Percentiles rank a stretch among this genome's conserved stretches.
phyloP scores from a whole-genome alignment of 1,139 yeast genomes.

The Yamadazyma membranifaciens region DNA sequence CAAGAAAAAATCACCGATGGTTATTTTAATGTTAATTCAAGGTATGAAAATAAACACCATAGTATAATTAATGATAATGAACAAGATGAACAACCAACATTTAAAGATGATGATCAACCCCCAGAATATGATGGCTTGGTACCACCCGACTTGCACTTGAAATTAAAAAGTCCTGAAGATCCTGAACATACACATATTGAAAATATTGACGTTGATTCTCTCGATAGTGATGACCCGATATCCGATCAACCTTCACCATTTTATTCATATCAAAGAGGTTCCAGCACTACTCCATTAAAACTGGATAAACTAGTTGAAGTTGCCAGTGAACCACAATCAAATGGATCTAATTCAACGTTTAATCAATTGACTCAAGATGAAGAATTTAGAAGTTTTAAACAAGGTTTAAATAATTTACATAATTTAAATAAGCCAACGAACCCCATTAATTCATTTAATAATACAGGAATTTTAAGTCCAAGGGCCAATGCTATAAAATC shows the following conservation, averaged over 20 bases:
- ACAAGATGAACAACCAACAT: not conserved
- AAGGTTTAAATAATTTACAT: slow-evolving; percentile 1
- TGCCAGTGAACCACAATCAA: not conserved
- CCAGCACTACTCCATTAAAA: not conserved
- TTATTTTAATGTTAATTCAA: slow-evolving; percentile 17
- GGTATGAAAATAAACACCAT: slow-evolving; percentile 13
- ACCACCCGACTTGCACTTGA: slow-evolving; percentile 2
- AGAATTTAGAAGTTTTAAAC: slow-evolving; percentile 2
- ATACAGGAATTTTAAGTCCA: slow-evolving; percentile 22
- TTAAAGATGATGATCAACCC: not conserved
- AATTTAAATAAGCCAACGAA: slow-evolving; percentile 8
- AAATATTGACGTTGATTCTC: slow-evolving; percentile 6
- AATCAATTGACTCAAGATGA: not conserved
- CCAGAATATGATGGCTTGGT: not conserved
- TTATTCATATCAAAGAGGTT: slow-evolving; percentile 7
- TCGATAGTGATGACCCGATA: slow-evolving; percentile 11
- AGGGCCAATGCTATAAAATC: slow-evolving; percentile 46
- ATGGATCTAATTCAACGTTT: slow-evolving; percentile 1
- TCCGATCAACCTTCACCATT: slow-evolving; percentile 20
- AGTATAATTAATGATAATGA: slow-evolving; percentile 10
- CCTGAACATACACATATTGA: slow-evolving; percentile 8
- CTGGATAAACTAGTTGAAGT: too few relatives aligned
- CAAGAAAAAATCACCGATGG: slow-evolving; percentile 15
- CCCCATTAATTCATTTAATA: slow-evolving; percentile 1
- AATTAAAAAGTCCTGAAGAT: slow-evolving; percentile 6